A percentile compares a stretch with the other conserved stretches of the same genome.
Conservation (phyloP, 2,329 filamentous ascomycete species). For the Cladosporium oxysporum region DNA sequence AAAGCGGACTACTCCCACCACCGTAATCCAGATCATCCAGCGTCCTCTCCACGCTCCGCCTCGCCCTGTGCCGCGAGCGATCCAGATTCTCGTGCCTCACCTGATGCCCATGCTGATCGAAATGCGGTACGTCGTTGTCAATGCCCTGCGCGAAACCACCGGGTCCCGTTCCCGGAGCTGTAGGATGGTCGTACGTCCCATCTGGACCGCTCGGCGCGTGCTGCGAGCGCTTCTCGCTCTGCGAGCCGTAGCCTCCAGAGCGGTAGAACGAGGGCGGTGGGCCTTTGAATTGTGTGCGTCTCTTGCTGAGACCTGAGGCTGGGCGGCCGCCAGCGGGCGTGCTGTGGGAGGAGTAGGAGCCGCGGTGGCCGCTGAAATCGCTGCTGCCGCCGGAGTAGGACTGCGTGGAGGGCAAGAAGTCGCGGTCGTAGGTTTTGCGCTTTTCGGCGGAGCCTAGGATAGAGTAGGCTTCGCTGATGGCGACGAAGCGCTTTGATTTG, state of each 20-base stretch:
- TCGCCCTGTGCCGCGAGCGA: constrained; percentile 27
- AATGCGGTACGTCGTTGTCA: constrained; percentile 68
- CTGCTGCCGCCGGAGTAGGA: neutral
- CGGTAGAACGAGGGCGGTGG: constrained; percentile 89
- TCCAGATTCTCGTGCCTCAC: constrained; percentile 67
- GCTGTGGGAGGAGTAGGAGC: constrained; percentile 46
- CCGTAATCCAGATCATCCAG: constrained; percentile 27
- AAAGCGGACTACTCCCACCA: constrained; percentile 30
- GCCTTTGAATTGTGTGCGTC: constrained; percentile 74
- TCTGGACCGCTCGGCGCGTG: constrained; percentile 34
- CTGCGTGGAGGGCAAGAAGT: constrained; percentile 50
- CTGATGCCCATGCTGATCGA: constrained; percentile 72
- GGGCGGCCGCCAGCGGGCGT: constrained; percentile 69
- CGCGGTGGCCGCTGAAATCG: constrained; percentile 58
- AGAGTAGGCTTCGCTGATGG: constrained; percentile 43
- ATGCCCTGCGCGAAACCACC: constrained; percentile 61
- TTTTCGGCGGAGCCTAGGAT: constrained; percentile 60
- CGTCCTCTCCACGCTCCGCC: constrained; percentile 26
- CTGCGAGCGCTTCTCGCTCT: constrained; percentile 59
- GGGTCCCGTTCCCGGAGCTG: constrained; percentile 35
- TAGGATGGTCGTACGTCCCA: constrained; percentile 31
- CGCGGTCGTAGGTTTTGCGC: constrained; percentile 78
- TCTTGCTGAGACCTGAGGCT: constrained; percentile 75
- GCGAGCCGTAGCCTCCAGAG: constrained; percentile 73
- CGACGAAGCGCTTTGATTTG: constrained; percentile 67